These are phyloP conservation scores for Penicillium sp. DNA, from an alignment of 2,329 filamentous ascomycete species.

Conservation along the genomic window DNA sequence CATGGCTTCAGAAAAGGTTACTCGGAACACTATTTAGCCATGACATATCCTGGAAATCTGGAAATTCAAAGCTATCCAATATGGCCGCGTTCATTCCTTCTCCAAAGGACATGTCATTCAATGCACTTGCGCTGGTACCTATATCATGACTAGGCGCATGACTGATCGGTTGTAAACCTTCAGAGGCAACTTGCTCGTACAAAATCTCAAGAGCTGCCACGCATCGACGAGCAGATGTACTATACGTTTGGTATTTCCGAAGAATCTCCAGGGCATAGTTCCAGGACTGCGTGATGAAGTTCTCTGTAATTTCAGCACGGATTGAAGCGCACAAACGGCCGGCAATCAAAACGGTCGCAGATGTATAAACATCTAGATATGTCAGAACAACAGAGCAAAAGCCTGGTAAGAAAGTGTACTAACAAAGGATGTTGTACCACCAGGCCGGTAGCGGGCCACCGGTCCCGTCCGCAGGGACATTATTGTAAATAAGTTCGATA, in stretches of 20 bases:
- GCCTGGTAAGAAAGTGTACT: background rate
- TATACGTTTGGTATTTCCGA: constrained; percentile 33
- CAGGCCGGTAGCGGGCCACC: constrained; percentile 35
- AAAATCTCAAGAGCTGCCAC: constrained; percentile 35
- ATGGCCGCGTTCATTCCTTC: constrained; percentile 28
- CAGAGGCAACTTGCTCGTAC: constrained; percentile 29
- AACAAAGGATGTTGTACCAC: constrained; percentile 42
- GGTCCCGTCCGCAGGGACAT: constrained; percentile 29
- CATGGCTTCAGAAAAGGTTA: constrained; percentile 24
- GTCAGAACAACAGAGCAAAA: constrained; percentile 7
- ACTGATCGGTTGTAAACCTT: constrained; percentile 11
- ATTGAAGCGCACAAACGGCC: constrained; percentile 31
- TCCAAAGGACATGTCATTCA: constrained; percentile 28
- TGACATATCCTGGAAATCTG: constrained; percentile 37
- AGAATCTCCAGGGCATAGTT: constrained; percentile 32
- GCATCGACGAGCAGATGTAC: constrained; percentile 33
- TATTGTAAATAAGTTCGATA: constrained; percentile 32
- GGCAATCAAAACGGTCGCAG: constrained; percentile 37
- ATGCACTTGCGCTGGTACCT: background rate
- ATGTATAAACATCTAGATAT: constrained; percentile 35
- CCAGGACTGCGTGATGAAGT: constrained; percentile 28
- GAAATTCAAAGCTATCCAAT: constrained; percentile 28
- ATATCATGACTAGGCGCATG: constrained; percentile 1
- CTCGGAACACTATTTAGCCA: constrained; percentile 37
- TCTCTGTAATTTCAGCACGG: constrained; percentile 27